Conservation (phyloP, 1,284 basidiomycete genomes). For the Tilletia indica region DNA sequence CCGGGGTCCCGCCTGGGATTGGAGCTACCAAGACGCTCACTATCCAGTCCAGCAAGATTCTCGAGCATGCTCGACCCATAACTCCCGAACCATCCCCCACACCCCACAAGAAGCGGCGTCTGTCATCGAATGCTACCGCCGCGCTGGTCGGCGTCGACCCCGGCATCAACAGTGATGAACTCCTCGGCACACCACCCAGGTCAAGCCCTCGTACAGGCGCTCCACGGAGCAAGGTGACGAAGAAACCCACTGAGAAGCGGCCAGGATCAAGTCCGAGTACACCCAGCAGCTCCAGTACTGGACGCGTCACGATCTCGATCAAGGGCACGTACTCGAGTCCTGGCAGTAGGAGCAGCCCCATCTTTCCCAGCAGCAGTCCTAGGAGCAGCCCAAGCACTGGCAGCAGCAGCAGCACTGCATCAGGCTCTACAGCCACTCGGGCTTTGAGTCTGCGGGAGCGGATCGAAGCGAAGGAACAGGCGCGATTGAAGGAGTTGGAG, state of each 20-base stretch:
- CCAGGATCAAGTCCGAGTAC: too few species aligned
- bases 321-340: background rate
- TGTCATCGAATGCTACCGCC: too few species aligned
- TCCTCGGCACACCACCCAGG: too few species aligned
- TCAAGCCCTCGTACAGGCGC: background rate
- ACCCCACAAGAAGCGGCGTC: too few species aligned
- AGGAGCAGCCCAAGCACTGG: background rate
- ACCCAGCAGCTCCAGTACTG: background rate
- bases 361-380: background rate
- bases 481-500: slow-evolving; percentile 11
- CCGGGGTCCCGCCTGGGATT: too few species aligned
- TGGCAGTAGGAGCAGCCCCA: background rate
- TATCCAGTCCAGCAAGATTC: too few species aligned
- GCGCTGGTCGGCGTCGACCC: too few species aligned
- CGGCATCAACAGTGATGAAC: too few species aligned
- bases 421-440: background rate
- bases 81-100: too few species aligned
- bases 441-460: slow-evolving; percentile 9
- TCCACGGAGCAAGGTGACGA: background rate
- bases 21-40: too few species aligned
- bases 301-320: background rate
- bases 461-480: slow-evolving; percentile 14
- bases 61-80: too few species aligned
- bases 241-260: background rate
- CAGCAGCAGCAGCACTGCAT: background rate